These are phyloP conservation scores for Candida nonsorbophila DNA, from an alignment of 805 yeast species.

Conservation along the genomic window DNA sequence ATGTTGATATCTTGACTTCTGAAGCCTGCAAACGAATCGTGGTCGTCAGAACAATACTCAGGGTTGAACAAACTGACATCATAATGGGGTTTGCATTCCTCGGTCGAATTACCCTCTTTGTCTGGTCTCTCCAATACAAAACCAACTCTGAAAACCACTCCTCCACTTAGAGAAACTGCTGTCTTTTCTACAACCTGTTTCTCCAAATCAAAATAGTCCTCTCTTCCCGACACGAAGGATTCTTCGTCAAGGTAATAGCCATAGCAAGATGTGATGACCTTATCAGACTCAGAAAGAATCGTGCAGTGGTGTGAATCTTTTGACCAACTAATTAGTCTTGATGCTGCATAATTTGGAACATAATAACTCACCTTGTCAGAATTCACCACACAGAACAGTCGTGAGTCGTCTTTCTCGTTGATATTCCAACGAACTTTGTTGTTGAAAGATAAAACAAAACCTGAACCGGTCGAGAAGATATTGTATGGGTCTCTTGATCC, in stretches of 20 bases:
- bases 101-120: constrained; percentile 25
- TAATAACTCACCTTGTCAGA: constrained; percentile 63
- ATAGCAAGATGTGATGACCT: constrained; percentile 40
- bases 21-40: constrained; percentile 38
- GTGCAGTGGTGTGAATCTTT: constrained; percentile 40
- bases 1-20: constrained; percentile 35
- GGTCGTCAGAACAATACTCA: constrained; percentile 28
- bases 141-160: constrained; percentile 54
- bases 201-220: constrained; percentile 2
- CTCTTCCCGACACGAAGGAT: constrained; percentile 4
- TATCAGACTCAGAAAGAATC: constrained; percentile 41
- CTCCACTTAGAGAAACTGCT: constrained; percentile 56
- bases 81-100: constrained; percentile 54
- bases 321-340: constrained; percentile 51
- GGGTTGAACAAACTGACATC: constrained; percentile 57
- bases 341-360: constrained; percentile 67
- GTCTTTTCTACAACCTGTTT: constrained; percentile 39
- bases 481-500: constrained; percentile 79
- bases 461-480: constrained; percentile 61
- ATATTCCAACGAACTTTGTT: constrained; percentile 54
- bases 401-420: constrained; percentile 65
- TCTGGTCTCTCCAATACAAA: constrained; percentile 48
- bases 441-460: constrained; percentile 71
- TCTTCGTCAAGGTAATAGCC: constrained; percentile 42
- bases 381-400: constrained; percentile 56